phyloP scores from a whole-genome alignment of 768 basidiomycete species.

The Lentinula guzmanii region DNA sequence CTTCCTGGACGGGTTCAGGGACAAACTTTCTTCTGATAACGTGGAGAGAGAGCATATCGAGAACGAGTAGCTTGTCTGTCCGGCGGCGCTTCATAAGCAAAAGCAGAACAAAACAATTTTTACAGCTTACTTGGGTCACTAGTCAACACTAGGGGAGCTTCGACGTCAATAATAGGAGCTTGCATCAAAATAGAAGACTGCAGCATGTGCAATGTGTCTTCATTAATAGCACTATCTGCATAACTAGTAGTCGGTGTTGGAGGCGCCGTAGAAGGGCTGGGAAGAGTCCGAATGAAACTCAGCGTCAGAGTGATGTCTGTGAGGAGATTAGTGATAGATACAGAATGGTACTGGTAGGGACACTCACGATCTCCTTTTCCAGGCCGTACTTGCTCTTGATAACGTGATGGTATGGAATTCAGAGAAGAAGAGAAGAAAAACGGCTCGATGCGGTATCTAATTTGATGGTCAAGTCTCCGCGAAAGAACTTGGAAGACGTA shows the following conservation, averaged over 20 bases:
- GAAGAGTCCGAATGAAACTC: slow-evolving; percentile 22
- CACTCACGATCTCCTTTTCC: slow-evolving; percentile 31
- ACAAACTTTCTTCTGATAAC: slow-evolving; percentile 23
- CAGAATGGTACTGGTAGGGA: not conserved
- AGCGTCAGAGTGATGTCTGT: slow-evolving; percentile 39
- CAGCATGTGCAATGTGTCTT: slow-evolving; percentile 1
- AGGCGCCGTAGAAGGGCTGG: not conserved
- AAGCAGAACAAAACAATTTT: not conserved
- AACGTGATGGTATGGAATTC: slow-evolving; percentile 37
- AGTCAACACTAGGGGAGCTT: slow-evolving; percentile 19
- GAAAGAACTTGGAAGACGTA: not conserved
- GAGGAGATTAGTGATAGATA: not conserved
- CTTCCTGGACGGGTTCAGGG: not conserved
- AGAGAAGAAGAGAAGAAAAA: slow-evolving; percentile 39
- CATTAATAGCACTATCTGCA: not conserved
- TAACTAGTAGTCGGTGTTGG: not conserved
- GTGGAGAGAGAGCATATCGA: slow-evolving; percentile 32
- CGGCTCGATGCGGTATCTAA: slow-evolving; percentile 34
- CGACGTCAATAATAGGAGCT: slow-evolving; percentile 25
- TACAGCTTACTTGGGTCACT: not conserved
- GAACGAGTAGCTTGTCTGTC: slow-evolving; percentile 18
- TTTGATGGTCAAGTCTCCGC: not conserved
- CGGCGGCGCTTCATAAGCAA: not conserved
- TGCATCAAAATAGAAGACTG: slow-evolving; percentile 9
- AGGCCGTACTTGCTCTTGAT: slow-evolving; percentile 25